Percentiles rank a stretch among this genome's conserved stretches.
These are phyloP conservation scores for Russula sp. DNA, from an alignment of 768 basidiomycete species.

Conservation along the genomic window DNA sequence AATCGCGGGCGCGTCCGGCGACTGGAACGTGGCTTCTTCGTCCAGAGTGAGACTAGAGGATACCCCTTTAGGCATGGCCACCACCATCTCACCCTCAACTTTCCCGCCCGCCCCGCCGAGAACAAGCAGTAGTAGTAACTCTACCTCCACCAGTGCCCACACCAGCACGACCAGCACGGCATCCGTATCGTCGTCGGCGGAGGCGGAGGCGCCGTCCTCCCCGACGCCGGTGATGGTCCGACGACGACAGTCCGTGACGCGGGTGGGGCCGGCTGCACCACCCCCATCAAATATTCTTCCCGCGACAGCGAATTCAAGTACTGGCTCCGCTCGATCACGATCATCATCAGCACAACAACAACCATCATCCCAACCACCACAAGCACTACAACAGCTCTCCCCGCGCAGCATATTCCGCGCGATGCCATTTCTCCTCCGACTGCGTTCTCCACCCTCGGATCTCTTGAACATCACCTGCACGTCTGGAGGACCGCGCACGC, in stretches of 20 bases:
- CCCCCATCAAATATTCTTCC: background rate
- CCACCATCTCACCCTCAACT: background rate
- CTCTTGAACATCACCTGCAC: constrained; percentile 15
- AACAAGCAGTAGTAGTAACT: too few relatives aligned
- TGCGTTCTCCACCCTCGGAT: constrained; percentile 16
- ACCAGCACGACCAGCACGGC: background rate
- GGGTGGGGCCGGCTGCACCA: background rate
- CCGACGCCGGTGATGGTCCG: background rate
- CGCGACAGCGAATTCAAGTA: background rate
- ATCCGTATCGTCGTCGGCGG: background rate
- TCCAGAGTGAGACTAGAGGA: constrained; percentile 24
- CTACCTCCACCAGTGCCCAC: background rate
- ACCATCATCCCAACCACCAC: background rate
- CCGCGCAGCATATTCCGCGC: constrained; percentile 25
- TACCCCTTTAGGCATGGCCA: constrained; percentile 23
- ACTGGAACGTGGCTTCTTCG: constrained; percentile 14
- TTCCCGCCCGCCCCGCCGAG: background rate
- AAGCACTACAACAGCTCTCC: constrained; percentile 4
- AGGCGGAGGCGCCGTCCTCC: too few relatives aligned
- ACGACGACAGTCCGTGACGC: background rate
- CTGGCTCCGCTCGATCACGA: background rate
- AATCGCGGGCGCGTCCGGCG: background rate
- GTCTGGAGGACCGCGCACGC: constrained; percentile 22
- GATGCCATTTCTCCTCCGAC: constrained; percentile 19
- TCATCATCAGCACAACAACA: background rate